A percentile compares a stretch with the other conserved stretches of the same genome.
Evolutionary conservation across 2,329 filamentous ascomycete genomes (phyloP).

Genomic region (Ilyonectria destructans): DNA sequence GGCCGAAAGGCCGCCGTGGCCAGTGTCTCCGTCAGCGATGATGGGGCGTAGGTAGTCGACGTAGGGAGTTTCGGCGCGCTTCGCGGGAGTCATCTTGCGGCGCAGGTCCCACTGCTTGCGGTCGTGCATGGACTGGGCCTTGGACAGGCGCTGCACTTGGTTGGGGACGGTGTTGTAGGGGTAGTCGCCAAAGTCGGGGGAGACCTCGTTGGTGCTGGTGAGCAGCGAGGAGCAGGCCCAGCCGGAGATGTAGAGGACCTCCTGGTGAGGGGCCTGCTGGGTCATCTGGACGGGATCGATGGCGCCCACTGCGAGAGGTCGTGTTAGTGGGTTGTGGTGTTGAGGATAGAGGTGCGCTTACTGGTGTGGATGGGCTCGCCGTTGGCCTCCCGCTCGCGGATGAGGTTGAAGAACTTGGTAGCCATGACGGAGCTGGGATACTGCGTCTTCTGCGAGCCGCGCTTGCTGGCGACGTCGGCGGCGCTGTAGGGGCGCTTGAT

Average conservation of each 20-base stretch:
- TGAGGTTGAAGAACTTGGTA: slow-evolving; percentile 91
- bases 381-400: slow-evolving; percentile 83
- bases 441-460: slow-evolving; percentile 87
- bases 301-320: slow-evolving; percentile 80
- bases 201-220: slow-evolving; percentile 96
- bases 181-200: slow-evolving; percentile 97
- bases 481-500: slow-evolving; percentile 95
- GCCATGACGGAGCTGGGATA: slow-evolving; percentile 97
- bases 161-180: slow-evolving; percentile 99
- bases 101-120: slow-evolving; percentile 93
- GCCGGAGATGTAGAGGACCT: slow-evolving; percentile 95
- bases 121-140: slow-evolving; percentile 97
- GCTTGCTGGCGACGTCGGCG: slow-evolving; percentile 93
- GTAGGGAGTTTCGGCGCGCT: slow-evolving; percentile 85
- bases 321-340: slow-evolving; percentile 31
- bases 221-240: slow-evolving; percentile 97
- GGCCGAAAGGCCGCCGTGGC: slow-evolving; percentile 92
- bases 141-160: slow-evolving; percentile 95
- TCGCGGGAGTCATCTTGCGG: slow-evolving; percentile 81
- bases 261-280: slow-evolving; percentile 95
- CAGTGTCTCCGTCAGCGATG: slow-evolving; percentile 96
- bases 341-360: slow-evolving; percentile 59
- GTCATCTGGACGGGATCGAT: slow-evolving; percentile 99
- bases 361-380: slow-evolving; percentile 95
- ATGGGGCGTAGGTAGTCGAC: slow-evolving; percentile 95